Evolutionary conservation across 257 asterid genomes (phyloP), one percentile per base, ranked within the genome.

Genomic region (Penstemon davidsonii): DNA sequence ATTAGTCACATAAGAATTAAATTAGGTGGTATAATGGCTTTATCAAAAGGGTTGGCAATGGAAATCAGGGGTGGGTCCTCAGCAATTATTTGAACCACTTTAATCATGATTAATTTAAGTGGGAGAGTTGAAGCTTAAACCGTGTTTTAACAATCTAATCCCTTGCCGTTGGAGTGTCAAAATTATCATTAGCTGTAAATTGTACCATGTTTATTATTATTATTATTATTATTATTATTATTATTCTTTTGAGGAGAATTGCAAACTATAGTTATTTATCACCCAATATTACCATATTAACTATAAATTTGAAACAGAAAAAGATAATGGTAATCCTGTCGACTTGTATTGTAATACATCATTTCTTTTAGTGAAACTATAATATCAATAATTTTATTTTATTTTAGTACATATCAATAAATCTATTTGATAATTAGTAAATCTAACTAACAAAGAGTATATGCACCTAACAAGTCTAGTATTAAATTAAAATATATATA

Each of bases 71-170:
- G 39, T 71, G 83, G 90, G 89, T 55, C 76, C 83, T 51, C 56
- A 58, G 68, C 79, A 66, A 78, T 78, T 62, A 80, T 70, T 15
- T 76, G 82, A 52, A 60, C 49, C 55, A 44, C 59, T 38, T 68
- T 64, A 80, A 84, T 80, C 55, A 59, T 49, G n/a, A 68, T n/a
- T n/a, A n/a, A n/a, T 72, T 75, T 73, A 8, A 71, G 83, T 86
- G 80, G 41, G 67, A 69, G 37, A 72, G 87, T 79, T 83, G 83
- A 79, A 72, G 84, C 87, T 71, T 81, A 72, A 73, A 83, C 86
- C 62, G 83, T 85, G 69, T 79, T 77, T 73, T 71, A 83, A 84
- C 84, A 61, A 44, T 62, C 75, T 66, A 83, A 73, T 82, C 75
- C 75, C 68, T 75, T 73, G 51, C 50, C 74, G 90, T 77, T 77